A percentile compares a stretch with the other conserved stretches of the same genome.
phyloP scores from a whole-genome alignment of 306 rosid genomes.

The Amphicarpaea edgeworthii region DNA sequence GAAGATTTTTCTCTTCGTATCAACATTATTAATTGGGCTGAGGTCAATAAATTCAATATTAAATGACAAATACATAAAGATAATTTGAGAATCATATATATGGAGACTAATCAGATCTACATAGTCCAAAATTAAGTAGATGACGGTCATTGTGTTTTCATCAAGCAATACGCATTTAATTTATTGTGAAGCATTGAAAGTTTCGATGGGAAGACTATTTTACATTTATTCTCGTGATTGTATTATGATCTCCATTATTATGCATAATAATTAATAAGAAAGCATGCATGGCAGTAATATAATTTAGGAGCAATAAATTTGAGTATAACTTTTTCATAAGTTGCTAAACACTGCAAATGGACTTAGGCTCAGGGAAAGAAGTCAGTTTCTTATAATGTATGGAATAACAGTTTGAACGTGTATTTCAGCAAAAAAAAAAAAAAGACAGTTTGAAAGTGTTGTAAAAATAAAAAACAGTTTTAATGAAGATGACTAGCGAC shows the following conservation, averaged over 20 bases:
- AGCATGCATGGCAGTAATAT: background rate
- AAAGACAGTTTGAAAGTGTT: too few species aligned
- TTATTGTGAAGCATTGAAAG: background rate
- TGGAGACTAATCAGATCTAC: background rate
- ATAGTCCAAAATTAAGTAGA: background rate
- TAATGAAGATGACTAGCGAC: too few species aligned
- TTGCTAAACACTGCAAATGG: background rate
- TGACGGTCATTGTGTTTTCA: too few species aligned
- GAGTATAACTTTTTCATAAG: background rate
- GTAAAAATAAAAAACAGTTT: too few species aligned
- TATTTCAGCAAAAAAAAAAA: too few species aligned
- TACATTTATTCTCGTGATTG: background rate
- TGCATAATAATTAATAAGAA: background rate
- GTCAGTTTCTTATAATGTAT: too few species aligned
- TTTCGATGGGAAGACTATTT: background rate
- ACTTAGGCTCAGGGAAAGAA: too few species aligned
- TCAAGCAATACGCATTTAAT: too few species aligned
- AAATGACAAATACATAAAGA: background rate
- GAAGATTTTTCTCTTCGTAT: background rate
- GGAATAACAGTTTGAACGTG: too few species aligned
- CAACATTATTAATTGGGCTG: background rate
- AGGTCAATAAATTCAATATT: background rate
- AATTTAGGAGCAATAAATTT: background rate
- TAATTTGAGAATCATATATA: slow-evolving; percentile 7
- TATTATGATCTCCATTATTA: background rate